A percentile compares a stretch with the other conserved stretches of the same genome.
Evolutionary conservation across 2,329 filamentous ascomycete genomes (phyloP).

Genomic region (Hymenoscyphus salicellus): DNA sequence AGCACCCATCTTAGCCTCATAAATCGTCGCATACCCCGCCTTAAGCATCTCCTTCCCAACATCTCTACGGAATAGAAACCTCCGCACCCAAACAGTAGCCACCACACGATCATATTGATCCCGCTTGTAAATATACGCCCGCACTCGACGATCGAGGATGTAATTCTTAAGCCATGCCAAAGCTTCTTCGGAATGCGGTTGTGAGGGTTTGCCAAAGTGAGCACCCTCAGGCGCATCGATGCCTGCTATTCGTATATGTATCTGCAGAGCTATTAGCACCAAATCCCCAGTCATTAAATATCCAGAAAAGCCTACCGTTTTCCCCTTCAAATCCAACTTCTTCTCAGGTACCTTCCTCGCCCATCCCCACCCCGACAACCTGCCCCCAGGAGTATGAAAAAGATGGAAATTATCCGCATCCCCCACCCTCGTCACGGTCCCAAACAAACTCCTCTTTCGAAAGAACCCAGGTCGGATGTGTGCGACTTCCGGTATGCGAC

Average conservation of each 20-base stretch:
- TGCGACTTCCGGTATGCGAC: constrained; percentile 74
- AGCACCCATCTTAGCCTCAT: constrained; percentile 84
- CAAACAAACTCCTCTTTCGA: constrained; percentile 72
- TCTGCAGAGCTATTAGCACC: constrained; percentile 47
- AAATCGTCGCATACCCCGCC: constrained; percentile 80
- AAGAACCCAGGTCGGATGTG: constrained; percentile 75
- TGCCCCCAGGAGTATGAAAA: constrained; percentile 91
- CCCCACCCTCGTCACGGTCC: constrained; percentile 86
- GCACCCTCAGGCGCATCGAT: constrained; percentile 90
- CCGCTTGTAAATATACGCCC: constrained; percentile 75
- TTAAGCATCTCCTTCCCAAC: constrained; percentile 89
- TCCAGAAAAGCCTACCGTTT: constrained; percentile 60
- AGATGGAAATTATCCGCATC: constrained; percentile 95
- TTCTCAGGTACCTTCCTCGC: constrained; percentile 68
- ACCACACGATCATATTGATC: constrained; percentile 95
- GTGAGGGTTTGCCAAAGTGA: constrained; percentile 85
- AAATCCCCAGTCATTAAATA: background rate
- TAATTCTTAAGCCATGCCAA: constrained; percentile 74
- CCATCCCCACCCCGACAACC: constrained; percentile 89
- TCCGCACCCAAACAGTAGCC: constrained; percentile 75
- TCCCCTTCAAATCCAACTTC: constrained; percentile 66
- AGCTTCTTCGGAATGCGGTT: constrained; percentile 80
- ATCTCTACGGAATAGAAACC: constrained; percentile 65
- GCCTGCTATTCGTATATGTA: constrained; percentile 85
- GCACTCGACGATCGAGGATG: constrained; percentile 69